Percentiles rank a stretch among this genome's conserved stretches.
Evolutionary conservation across 768 basidiomycete species (phyloP).

Genomic region (Pholiota microspora): DNA sequence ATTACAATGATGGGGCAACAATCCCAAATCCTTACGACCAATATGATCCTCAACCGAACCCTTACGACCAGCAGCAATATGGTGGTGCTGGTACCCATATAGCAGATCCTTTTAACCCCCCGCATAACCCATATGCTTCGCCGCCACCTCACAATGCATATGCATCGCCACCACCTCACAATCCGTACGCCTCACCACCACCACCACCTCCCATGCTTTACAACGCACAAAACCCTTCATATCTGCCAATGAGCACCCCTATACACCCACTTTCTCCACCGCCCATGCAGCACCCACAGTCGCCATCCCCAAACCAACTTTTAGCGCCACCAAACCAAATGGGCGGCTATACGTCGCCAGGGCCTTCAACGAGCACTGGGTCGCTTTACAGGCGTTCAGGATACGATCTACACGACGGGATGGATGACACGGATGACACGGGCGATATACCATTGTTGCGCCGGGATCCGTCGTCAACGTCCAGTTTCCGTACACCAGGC

Average conservation of each 20-base stretch:
- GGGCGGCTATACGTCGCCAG: slow-evolving; percentile 3
- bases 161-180: slow-evolving; percentile 15
- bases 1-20: slow-evolving; percentile 72
- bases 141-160: slow-evolving; percentile 17
- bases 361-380: slow-evolving; percentile 6
- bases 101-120: slow-evolving; percentile 39
- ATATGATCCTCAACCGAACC: slow-evolving; percentile 29
- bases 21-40: slow-evolving; percentile 41
- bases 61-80: slow-evolving; percentile 14
- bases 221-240: slow-evolving; percentile 14
- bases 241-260: slow-evolving; percentile 14
- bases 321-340: slow-evolving; percentile 6
- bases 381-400: slow-evolving; percentile 16
- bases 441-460: slow-evolving; percentile 69
- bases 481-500: slow-evolving; percentile 37
- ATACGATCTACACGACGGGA: slow-evolving; percentile 42
- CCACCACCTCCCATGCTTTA: slow-evolving; percentile 16
- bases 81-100: slow-evolving; percentile 21
- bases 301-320: neutral
- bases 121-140: slow-evolving; percentile 26
- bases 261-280: slow-evolving; percentile 21
- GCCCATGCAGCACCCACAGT: neutral
- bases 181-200: slow-evolving; percentile 23
- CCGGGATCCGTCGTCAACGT: slow-evolving; percentile 36
- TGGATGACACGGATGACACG: slow-evolving; percentile 41